Evolutionary conservation across 2,329 filamentous ascomycete species (phyloP), one percentile per base, ranked within the genome.

Genomic region (Cercospora zeae-maydis): DNA sequence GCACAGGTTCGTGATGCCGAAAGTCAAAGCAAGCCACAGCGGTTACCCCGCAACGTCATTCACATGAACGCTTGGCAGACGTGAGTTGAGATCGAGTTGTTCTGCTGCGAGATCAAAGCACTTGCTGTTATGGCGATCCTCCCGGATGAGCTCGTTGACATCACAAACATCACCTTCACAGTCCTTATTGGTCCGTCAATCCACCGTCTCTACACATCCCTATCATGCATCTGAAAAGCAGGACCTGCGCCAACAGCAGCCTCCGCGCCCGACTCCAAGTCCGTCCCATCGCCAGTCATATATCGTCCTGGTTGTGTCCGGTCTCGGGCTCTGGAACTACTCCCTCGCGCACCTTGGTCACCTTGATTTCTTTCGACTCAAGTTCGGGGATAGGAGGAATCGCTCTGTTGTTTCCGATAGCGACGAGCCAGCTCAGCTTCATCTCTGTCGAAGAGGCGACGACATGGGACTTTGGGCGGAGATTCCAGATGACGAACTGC

Each of bases 41-140:
- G n/a, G n/a, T 13, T 21, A 57, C 54, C 54, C 54, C 54, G 54
- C 54, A 31, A 42, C 42, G 42, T 49, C 42, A 49, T 49, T 49
- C 42, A 49, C 8, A 27, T 49, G 42, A 49, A 49, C 21, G 21
- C 42, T 49, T 49, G 42, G 42, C 42, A 49, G 21, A 24, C 42
- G 21, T 42, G 10, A 19, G 37, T 11, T 9, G 31, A 34, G 11
- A 27, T 6, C 24, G 6, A 6, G 24, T 27, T 27, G 24, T 27
- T 27, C 6, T 34, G 11, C 8, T 9, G 31, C 31, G 2, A 34
- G 31, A 34, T 34, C 31, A 34, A 9, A 34, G 11, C 4, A 4
- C 31, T 9, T 2, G 31, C 31, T 34, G 2, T 2, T 34, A 3
- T 13, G 31, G 31, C 2, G 31, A 8, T 13, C 31, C 31, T 34